Conservation (phyloP, 192 early-diverging fungal genomes). For the Coemansia sp. region DNA sequence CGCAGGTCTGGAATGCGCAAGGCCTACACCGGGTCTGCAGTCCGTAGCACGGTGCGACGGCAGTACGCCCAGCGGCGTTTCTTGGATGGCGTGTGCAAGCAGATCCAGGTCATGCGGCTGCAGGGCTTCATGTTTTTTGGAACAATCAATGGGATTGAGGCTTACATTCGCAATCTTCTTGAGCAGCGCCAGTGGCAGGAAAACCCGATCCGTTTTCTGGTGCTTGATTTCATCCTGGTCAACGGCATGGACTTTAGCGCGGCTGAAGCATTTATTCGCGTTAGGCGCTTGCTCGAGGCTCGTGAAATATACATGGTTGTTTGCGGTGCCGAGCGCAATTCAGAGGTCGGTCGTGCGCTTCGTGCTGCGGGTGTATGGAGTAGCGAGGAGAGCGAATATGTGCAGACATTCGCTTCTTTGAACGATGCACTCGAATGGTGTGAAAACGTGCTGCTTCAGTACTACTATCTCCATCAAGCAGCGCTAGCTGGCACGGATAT, state of each 20-base stretch:
- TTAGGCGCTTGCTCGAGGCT: constrained; percentile 70
- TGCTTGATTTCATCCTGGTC: constrained; percentile 86
- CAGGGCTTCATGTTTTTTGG: constrained; percentile 99
- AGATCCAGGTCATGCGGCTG: constrained; percentile 85
- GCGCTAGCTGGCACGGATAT: constrained; percentile 28
- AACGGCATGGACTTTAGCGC: constrained; percentile 89
- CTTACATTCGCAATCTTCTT: constrained; percentile 65
- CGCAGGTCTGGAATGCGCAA: constrained; percentile 64
- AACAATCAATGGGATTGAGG: constrained; percentile 82
- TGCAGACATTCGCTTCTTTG: constrained; percentile 76
- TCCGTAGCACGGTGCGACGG: constrained; percentile 85
- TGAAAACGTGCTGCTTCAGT: constrained; percentile 83
- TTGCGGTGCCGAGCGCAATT: constrained; percentile 64
- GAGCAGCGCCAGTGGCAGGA: constrained; percentile 65
- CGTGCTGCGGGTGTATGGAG: constrained; percentile 66
- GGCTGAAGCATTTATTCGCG: constrained; percentile 83
- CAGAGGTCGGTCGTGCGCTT: constrained; percentile 69
- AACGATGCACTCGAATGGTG: constrained; percentile 93
- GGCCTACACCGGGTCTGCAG: constrained; percentile 64
- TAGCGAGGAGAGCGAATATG: constrained; percentile 57
- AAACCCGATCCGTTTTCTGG: constrained; percentile 79
- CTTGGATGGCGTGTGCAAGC: constrained; percentile 76
- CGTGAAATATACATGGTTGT: constrained; percentile 81
- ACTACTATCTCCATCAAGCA: constrained; percentile 66
- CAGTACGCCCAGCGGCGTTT: constrained; percentile 86